Conservation (phyloP, 129 eudicot species). For the Logfia minima region DNA sequence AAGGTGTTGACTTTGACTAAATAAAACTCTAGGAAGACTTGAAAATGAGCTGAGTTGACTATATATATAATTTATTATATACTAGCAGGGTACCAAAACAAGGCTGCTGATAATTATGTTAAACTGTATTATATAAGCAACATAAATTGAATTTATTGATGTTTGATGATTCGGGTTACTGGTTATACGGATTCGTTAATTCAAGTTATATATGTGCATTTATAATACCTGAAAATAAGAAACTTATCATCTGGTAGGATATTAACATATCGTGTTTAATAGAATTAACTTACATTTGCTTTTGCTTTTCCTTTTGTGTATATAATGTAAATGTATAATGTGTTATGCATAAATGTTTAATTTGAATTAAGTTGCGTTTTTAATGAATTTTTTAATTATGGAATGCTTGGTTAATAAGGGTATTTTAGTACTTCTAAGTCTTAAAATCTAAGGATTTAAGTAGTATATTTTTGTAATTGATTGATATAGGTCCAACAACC, state of each 20-base stretch:
- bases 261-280: too few species aligned
- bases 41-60: not conserved
- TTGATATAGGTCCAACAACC: conserved; percentile 74
- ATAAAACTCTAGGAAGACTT: not conserved
- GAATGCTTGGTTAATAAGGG: not conserved
- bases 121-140: not conserved
- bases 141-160: not conserved
- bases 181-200: not conserved
- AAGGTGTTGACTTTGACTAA: conserved; percentile 16
- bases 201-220: not conserved
- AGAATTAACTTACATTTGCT: not conserved
- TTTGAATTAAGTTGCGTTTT: not conserved
- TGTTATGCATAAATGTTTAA: not conserved
- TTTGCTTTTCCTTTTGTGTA: too few species aligned
- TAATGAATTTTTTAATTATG: too few species aligned
- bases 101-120: not conserved
- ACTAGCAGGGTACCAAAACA: not conserved
- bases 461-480: conserved; percentile 18
- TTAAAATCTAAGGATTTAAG: not conserved
- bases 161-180: not conserved
- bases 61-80: too few species aligned
- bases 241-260: too few species aligned
- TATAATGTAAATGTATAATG: too few species aligned
- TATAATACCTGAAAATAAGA: not conserved
- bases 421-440: not conserved